Evolutionary conservation across 345 rosid species (phyloP), one percentile per base, ranked within the genome.

Genomic region (Moringa oleifera): DNA sequence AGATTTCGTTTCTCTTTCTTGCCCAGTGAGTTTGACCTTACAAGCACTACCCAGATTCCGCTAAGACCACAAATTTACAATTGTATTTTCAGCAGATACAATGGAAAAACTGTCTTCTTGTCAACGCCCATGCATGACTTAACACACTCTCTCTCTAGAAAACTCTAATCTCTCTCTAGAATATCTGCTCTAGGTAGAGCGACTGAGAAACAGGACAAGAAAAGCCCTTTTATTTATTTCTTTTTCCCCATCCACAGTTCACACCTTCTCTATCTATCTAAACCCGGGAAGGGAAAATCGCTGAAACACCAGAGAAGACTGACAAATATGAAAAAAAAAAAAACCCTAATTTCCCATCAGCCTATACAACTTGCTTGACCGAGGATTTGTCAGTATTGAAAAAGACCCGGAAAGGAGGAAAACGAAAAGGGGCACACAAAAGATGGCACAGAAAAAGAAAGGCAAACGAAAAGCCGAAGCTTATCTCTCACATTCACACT

Each of bases 381-480:
- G 67, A 63, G 61, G 61, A 59, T 58, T 76, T 76, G 88, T 73
- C 81, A 58, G 74, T 61, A 53, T 65, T 73, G 51, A 61, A 68
- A 54, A 23, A 68, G 33, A 65, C 59, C 72, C 62, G 54, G 59
- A 58, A 31, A 24, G 16, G 49, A 24, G 16, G 46, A 59, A 61
- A 28, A 31, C 53, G 50, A 61, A 66, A 78, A 53, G 18, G 24
- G 25, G 58, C 2, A 45, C 23, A 16, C 2, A 62, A 60, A 57
- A 5, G 55, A 47, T n/a, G 17, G 51, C 23, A 61, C 9, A 21
- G 19, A 33, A 52, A 55, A 21, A 9, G 20, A 23, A 21, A 20
- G 53, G 23, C 15, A 55, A 23, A 31, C 55, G 18, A 51, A 71
- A 62, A 68, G 57, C 57, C 9, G 6, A 25, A 73, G 20, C 49